These are phyloP conservation scores for Rossbeevera mucosa DNA, from an alignment of 768 basidiomycete species.

Conservation along the genomic window DNA sequence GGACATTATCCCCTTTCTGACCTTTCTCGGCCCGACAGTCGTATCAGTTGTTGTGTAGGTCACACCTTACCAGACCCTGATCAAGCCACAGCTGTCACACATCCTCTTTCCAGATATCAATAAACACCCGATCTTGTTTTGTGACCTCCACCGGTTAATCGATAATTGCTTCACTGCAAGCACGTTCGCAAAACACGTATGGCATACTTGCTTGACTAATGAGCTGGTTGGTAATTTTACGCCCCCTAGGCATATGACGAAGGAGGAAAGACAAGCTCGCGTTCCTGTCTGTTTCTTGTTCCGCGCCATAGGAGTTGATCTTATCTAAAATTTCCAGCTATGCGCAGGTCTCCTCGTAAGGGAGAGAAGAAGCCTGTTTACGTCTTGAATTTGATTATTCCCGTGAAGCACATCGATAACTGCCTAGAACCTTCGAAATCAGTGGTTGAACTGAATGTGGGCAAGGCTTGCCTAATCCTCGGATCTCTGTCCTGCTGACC, in stretches of 20 bases:
- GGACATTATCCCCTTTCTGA: conserved; percentile 17
- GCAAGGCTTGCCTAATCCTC: conserved; percentile 15
- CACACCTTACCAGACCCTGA: not conserved
- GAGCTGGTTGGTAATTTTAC: conserved; percentile 2
- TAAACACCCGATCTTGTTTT: conserved; percentile 57
- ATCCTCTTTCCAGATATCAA: conserved; percentile 61
- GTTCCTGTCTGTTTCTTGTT: conserved; percentile 14
- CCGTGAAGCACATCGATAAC: conserved; percentile 66
- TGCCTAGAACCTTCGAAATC: conserved; percentile 77
- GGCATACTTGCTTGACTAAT: conserved; percentile 11
- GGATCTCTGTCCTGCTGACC: conserved; percentile 9
- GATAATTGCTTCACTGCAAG: conserved; percentile 63
- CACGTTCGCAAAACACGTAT: conserved; percentile 70
- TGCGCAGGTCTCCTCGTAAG: conserved; percentile 73
- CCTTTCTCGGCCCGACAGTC: conserved; percentile 41
- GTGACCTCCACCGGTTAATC: conserved; percentile 66
- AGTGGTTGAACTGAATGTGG: conserved; percentile 62
- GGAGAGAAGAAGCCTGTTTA: conserved; percentile 77
- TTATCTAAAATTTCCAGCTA: conserved; percentile 34
- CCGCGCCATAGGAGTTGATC: conserved; percentile 9
- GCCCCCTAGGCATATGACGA: conserved; percentile 64
- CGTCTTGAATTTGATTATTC: conserved; percentile 70
- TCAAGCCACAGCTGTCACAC: not conserved
- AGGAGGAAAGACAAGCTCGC: conserved; percentile 43
- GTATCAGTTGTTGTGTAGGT: conserved; percentile 85